Evolutionary conservation across 768 basidiomycete genomes (phyloP), one percentile per base, ranked within the genome.

Genomic region (Mycena indigotica): DNA sequence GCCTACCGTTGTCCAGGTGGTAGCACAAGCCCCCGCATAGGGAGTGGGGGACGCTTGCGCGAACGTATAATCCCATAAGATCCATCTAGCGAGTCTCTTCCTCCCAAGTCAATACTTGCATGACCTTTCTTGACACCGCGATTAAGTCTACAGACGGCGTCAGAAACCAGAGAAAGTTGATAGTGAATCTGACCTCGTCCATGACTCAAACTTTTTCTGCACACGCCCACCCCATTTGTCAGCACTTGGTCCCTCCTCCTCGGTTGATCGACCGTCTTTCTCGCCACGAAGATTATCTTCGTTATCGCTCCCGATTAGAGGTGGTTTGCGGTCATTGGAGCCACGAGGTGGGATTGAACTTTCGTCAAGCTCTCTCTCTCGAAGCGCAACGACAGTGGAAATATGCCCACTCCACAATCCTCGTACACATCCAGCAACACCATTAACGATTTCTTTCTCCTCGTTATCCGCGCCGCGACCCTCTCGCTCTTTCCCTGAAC

Each of bases 331-430:
- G 8, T 66, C 66, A 23, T 26, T 26, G 23, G 19, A 4, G 23
- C 41, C 41, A 19, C 41, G 41, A 13, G 15, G 21, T 25, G 23
- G 4, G 25, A 26, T 23, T 26, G 8, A 4, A 4, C 13, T 28
- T 6, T 48, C 46, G 51, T 64, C 58, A 17, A 57, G n/a, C 44
- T 76, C 75, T 69, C 71, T 65, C 60, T 80, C 76, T 48, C 79
- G 71, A 62, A 80, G 65, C 28, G 65, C 66, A 24, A 76, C 67
- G 5, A 80, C 61, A 26, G 70, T 72, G 45, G 62, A 58, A 3
- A 79, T 71, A 32, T 74, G 72, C 2, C 80, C 80, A 40, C 73
- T 75, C 81, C 81, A 82, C 28, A 82, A 66, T 2, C 74, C 75
- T 35, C 71, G 69, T 12, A 79, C 68, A 44, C 74, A 76, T 6